Evolutionary conservation across 139 green algal species (phyloP).

Genomic region (Chlorella vulgaris): DNA sequence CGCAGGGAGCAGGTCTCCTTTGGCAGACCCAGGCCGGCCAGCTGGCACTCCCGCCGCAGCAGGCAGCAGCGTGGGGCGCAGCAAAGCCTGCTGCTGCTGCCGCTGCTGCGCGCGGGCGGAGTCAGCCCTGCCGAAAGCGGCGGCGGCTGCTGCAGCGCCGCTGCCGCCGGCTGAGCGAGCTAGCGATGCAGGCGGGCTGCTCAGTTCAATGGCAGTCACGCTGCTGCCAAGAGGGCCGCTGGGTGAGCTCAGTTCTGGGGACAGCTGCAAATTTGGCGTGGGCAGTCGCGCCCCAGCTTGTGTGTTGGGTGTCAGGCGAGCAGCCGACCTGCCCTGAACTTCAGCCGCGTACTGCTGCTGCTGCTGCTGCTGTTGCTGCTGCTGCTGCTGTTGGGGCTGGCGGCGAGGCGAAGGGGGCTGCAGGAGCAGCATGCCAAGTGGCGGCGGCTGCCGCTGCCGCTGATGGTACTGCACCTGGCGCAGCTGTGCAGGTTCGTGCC

Average conservation of each 20-base stretch:
- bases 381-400: neutral
- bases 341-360: neutral
- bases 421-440: too few relatives aligned
- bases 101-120: too few relatives aligned
- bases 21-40: too few relatives aligned
- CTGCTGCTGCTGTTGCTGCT: neutral
- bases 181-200: neutral
- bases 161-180: neutral
- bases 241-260: neutral
- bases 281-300: neutral
- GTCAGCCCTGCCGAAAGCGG: too few relatives aligned
- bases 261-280: conserved; percentile 5
- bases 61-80: too few relatives aligned
- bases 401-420: neutral
- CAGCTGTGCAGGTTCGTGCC: neutral
- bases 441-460: neutral
- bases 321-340: too few relatives aligned
- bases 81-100: too few relatives aligned
- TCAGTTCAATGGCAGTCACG: conserved; percentile 23
- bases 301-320: neutral
- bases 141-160: neutral
- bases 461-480: neutral
- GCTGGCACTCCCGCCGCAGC: too few relatives aligned
- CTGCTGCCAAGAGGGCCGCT: neutral
- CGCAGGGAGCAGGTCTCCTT: too few relatives aligned